These are phyloP conservation scores for Phytophthora sp. DNA, from an alignment of 352 stramenopile genomes.

Conservation along the genomic window DNA sequence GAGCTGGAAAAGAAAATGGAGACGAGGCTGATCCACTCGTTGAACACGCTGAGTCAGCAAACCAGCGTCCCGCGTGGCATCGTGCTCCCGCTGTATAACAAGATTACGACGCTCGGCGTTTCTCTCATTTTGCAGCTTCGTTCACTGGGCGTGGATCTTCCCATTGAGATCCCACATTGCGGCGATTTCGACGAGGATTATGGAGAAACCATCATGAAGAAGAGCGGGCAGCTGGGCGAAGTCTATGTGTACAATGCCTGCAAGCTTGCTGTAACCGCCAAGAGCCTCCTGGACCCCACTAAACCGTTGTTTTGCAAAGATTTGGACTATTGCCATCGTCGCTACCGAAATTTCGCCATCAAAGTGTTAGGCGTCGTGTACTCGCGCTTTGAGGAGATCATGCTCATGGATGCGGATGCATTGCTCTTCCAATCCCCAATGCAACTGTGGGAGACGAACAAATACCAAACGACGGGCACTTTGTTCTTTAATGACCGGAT, in stretches of 20 bases:
- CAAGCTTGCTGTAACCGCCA: constrained; percentile 39
- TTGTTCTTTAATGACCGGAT: constrained; percentile 78
- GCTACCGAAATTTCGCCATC: constrained; percentile 66
- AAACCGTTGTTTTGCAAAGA: constrained; percentile 61
- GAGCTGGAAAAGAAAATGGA: constrained; percentile 38
- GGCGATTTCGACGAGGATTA: constrained; percentile 59
- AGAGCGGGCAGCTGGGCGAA: constrained; percentile 41
- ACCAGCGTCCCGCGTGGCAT: constrained; percentile 50
- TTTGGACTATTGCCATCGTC: constrained; percentile 46
- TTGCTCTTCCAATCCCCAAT: constrained; percentile 69
- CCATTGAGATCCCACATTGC: constrained; percentile 75
- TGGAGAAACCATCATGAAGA: constrained; percentile 39
- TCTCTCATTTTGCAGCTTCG: constrained; percentile 71
- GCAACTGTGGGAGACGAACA: constrained; percentile 56
- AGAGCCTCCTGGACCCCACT: constrained; percentile 30
- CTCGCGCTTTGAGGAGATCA: constrained; percentile 73
- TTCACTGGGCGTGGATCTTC: constrained; percentile 55
- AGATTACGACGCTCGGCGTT: constrained; percentile 60
- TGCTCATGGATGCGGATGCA: constrained; percentile 79
- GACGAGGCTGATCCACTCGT: constrained; percentile 37
- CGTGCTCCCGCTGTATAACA: constrained; percentile 70
- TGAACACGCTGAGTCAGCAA: constrained; percentile 36
- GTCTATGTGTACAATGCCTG: constrained; percentile 77
- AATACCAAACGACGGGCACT: constrained; percentile 61
- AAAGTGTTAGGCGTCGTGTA: constrained; percentile 70